These are phyloP conservation scores for Debaryomyces subglobosus DNA, from an alignment of 1,139 yeast genomes.

Conservation along the genomic window DNA sequence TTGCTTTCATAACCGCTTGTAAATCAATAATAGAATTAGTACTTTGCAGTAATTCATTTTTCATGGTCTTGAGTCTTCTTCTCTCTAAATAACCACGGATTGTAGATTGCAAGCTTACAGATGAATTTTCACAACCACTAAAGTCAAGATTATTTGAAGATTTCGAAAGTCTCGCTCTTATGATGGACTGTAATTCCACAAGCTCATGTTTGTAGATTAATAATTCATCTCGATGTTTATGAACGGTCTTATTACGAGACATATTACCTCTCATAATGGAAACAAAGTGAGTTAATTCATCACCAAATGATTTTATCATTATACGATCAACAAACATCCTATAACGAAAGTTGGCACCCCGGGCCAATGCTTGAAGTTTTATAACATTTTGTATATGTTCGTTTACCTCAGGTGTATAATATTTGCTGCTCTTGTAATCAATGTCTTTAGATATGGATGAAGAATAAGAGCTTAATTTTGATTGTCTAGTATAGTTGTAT, in stretches of 20 bases:
- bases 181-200: conserved; percentile 40
- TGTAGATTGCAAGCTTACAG: conserved; percentile 28
- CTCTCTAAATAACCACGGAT: conserved; percentile 32
- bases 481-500: not conserved
- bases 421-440: not conserved
- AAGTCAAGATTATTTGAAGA: conserved; percentile 17
- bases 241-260: conserved; percentile 38
- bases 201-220: conserved; percentile 30
- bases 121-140: conserved; percentile 10
- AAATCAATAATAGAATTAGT: conserved; percentile 20
- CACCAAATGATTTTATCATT: conserved; percentile 57
- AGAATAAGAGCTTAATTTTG: conserved; percentile 12
- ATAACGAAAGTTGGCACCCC: conserved; percentile 70
- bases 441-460: conserved; percentile 12
- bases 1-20: conserved; percentile 36
- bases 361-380: conserved; percentile 60
- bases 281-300: conserved; percentile 41
- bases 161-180: conserved; percentile 31
- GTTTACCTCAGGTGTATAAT: conserved; percentile 29
- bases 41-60: conserved; percentile 13
- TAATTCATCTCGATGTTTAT: conserved; percentile 42
- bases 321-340: conserved; percentile 62
- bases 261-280: conserved; percentile 47
- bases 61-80: conserved; percentile 8
- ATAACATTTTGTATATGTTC: conserved; percentile 29